Base-by-base conservation (phyloP, 75 land plant genomes). In the Cunninghamia lanceolata region DNA sequence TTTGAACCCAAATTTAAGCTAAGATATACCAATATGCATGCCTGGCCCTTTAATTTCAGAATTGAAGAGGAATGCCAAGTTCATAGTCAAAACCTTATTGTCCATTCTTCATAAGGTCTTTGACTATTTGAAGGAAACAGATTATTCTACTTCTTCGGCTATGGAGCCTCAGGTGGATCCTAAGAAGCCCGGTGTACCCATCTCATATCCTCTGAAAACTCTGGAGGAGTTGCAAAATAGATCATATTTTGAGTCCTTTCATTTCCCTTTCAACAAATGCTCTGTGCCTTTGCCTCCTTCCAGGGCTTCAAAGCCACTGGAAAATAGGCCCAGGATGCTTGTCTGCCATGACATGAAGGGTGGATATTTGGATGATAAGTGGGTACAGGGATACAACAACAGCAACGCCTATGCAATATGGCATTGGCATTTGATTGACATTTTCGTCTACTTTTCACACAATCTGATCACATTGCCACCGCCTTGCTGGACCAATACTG, bases 381-480 rank as follows among this genome's bases (percentile, higher is more conserved):
- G 93, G 94, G 88, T 94, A 15, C 99, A 97, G 86, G 99, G 99
- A 13, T 89, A 92, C 66, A 17, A 34, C 21, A 94, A 94, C 84
- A 71, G 85, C 13, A 90, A 89, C 16, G 96, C 95, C 14, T 97
- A 94, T 85, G 90, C 91, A 13, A 91, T 97, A 15, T 96, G 96
- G 96, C 95, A 97, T 70, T 97, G 99, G 99, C 91, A 94, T 85
- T 89, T 94, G 92, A 93, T 97, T 32, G 98, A 97, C 90, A 90
- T 97, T 32, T 97, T 97, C 85, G 95, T 97, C 30, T 97, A 97
- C 85, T 97, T 97, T 82, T 97, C 99, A 13, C 98, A 97, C 85
- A 78, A 84, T 82, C 85, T 97, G 47, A 95, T 97, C 43, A 95
- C 98, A 0, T 45, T 97, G 70, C 99, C 98, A 11, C 99, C 99